phyloP scores from a whole-genome alignment of 2,329 filamentous ascomycete genomes.

The Conoideocrella luteorostrata region DNA sequence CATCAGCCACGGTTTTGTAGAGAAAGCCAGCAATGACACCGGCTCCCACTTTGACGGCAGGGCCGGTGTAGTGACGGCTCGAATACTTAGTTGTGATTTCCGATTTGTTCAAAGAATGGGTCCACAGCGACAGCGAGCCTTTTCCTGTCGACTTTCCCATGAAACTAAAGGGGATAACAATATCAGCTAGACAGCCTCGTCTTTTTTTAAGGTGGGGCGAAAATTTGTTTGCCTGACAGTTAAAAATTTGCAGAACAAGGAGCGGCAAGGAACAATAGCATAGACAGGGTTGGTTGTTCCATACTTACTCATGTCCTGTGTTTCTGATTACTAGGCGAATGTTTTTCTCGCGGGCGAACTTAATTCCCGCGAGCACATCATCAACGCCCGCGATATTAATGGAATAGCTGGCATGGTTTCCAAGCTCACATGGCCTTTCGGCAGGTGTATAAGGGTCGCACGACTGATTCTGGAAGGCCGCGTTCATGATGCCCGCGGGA shows the following conservation, averaged over 20 bases:
- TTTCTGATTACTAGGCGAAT: constrained; percentile 24
- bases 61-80: constrained; percentile 27
- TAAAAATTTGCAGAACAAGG: too few relatives aligned
- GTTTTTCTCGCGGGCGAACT: constrained; percentile 28
- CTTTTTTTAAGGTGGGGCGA: too few relatives aligned
- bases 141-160: constrained; percentile 30
- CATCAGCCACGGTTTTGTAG: constrained; percentile 38
- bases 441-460: constrained; percentile 28
- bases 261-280: too few relatives aligned
- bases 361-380: constrained; percentile 23
- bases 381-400: constrained; percentile 22
- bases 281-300: too few relatives aligned
- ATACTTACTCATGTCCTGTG: constrained; percentile 21
- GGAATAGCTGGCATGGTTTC: constrained; percentile 30
- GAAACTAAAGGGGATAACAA: too few relatives aligned
- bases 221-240: too few relatives aligned
- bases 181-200: too few relatives aligned
- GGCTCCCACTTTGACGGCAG: constrained; percentile 45
- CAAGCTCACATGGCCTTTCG: constrained; percentile 31
- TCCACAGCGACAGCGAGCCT: constrained; percentile 33
- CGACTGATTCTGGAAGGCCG: constrained; percentile 23
- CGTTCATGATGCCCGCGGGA: constrained; percentile 19
- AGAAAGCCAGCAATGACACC: constrained; percentile 46
- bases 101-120: constrained; percentile 30
- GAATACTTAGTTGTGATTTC: constrained; percentile 12